Evolutionary conservation across 2,329 filamentous ascomycete genomes (phyloP).

Genomic region (Lizonia empirigonia): DNA sequence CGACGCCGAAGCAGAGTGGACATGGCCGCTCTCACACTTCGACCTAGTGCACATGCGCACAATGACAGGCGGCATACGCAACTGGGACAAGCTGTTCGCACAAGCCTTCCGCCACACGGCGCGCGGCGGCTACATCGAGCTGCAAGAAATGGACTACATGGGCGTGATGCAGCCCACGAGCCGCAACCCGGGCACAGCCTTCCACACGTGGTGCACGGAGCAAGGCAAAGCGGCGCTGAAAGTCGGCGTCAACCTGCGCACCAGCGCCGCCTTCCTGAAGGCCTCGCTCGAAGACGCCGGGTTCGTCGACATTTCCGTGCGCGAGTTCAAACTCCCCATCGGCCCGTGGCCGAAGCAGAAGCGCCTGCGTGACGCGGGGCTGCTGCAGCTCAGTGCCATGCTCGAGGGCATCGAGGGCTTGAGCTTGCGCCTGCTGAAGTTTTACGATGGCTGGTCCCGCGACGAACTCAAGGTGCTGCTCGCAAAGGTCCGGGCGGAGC

Average conservation of each 20-base stretch:
- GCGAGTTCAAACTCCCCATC: conserved; percentile 30
- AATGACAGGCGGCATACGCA: conserved; percentile 59
- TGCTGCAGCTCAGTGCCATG: conserved; percentile 37
- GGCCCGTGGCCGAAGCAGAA: conserved; percentile 31
- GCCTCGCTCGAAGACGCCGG: conserved; percentile 22
- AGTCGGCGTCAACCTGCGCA: conserved; percentile 28
- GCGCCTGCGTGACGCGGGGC: conserved; percentile 28
- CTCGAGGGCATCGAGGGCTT: conserved; percentile 38
- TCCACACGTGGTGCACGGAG: conserved; percentile 27
- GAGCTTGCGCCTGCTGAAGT: conserved; percentile 29
- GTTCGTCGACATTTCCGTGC: conserved; percentile 26
- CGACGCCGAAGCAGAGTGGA: conserved; percentile 38
- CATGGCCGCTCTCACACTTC: conserved; percentile 55
- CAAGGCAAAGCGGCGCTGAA: conserved; percentile 31
- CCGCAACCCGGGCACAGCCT: conserved; percentile 36
- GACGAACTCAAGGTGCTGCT: conserved; percentile 46
- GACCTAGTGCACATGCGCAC: conserved; percentile 62
- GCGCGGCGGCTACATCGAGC: conserved; percentile 37
- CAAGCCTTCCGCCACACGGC: conserved; percentile 54
- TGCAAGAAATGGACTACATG: conserved; percentile 41
- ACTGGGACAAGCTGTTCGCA: conserved; percentile 58
- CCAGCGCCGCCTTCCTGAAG: conserved; percentile 29
- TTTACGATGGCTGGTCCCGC: conserved; percentile 32
- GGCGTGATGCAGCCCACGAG: conserved; percentile 35
- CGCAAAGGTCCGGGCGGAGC: conserved; percentile 34